Evolutionary conservation across 2,329 filamentous ascomycete species (phyloP), one percentile per base, ranked within the genome.

Genomic region (Ilyonectria mors-panacis): DNA sequence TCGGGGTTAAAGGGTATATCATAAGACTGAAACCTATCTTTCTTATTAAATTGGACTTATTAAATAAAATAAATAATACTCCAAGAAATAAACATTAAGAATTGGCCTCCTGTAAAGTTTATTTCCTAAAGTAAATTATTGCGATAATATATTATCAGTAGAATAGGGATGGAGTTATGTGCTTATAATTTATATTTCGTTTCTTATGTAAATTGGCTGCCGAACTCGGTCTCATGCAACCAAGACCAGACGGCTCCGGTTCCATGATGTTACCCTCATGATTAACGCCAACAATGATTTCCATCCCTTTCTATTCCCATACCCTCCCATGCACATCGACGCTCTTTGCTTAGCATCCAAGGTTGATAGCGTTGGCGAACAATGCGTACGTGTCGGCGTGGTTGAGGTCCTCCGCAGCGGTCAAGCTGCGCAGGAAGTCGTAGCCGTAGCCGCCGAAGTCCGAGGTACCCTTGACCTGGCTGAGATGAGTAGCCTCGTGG

Each of bases 401-500:
- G 73, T 85, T 82, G 9, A 92, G 75, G 56, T 89, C 89, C 74
- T 87, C 78, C 4, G 77, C 72, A 0, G 82, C 82, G 6, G 79
- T 82, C 68, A 92, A 77, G 6, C 79, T 74, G 15, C 78, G 71
- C 66, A 89, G 86, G 54, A 88, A 89, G 47, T 80, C 82, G 63
- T 88, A 84, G 3, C 82, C 77, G 73, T 91, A 92, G 30, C 88
- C 89, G 28, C 82, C 86, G 59, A 86, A 81, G 74, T 93, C 91
- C 2, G 85, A 77, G 2, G 90, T 92, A 9, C 89, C 88, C 63
- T 87, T 88, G 68, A 79, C 80, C 84, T 76, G 85, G 79, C n/a
- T 86, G 83, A 86, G 69, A 75, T 93, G 91, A 9, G 90, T 91
- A 71, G 85, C 83, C 83, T 93, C 91, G 74, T 93, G 91, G 15